phyloP scores from a whole-genome alignment of 495 filamentous ascomycete genomes.

The Xylaria nigripes region DNA sequence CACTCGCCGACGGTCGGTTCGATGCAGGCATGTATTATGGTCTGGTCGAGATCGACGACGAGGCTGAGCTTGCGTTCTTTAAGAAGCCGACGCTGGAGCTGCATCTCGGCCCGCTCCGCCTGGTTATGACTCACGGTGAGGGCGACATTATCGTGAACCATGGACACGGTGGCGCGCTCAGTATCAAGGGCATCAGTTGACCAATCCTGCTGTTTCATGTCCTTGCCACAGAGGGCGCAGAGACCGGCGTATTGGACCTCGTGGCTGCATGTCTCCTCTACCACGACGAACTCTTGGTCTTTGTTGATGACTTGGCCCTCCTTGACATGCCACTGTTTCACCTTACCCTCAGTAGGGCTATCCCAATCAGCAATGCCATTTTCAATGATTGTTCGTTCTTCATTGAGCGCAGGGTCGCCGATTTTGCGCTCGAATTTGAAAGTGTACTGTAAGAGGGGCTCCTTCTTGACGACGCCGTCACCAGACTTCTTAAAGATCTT shows the following conservation, averaged over 20 bases:
- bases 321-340: slow-evolving; percentile 66
- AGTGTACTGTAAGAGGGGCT: slow-evolving; percentile 72
- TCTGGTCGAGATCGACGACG: slow-evolving; percentile 96
- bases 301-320: slow-evolving; percentile 60
- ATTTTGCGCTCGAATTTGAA: slow-evolving; percentile 66
- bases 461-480: slow-evolving; percentile 65
- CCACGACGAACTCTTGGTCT: slow-evolving; percentile 56
- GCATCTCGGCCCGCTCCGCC: slow-evolving; percentile 72
- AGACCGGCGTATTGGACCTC: slow-evolving; percentile 83
- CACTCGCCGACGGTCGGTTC: slow-evolving; percentile 95
- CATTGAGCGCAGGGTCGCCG: slow-evolving; percentile 61
- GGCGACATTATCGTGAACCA: slow-evolving; percentile 81
- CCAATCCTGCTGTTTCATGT: slow-evolving; percentile 72
- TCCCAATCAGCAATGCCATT: slow-evolving; percentile 70
- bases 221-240: slow-evolving; percentile 87
- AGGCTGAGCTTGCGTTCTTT: slow-evolving; percentile 74
- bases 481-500: slow-evolving; percentile 69
- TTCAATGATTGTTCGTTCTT: slow-evolving; percentile 47
- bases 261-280: slow-evolving; percentile 88
- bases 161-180: slow-evolving; percentile 80
- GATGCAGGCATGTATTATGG: slow-evolving; percentile 95
- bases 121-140: slow-evolving; percentile 67
- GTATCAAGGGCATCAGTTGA: slow-evolving; percentile 49
- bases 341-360: slow-evolving; percentile 67
- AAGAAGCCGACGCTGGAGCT: slow-evolving; percentile 75